These are phyloP conservation scores for Cyberlindnera meyerae DNA, from an alignment of 805 yeast genomes.

Conservation along the genomic window DNA sequence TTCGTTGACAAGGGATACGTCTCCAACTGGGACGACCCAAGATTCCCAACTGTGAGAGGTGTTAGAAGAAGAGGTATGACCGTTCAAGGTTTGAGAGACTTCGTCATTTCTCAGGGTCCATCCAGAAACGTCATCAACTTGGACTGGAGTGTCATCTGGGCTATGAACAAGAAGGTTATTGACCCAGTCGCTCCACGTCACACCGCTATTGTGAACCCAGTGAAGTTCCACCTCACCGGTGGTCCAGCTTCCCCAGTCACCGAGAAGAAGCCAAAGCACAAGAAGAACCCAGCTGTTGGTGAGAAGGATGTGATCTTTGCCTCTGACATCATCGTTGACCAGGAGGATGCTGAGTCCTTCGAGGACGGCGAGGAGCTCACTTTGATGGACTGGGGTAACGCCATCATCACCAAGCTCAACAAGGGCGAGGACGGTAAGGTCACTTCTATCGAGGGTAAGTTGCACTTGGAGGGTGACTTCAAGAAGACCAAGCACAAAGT, in stretches of 20 bases:
- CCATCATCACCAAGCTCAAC: constrained; percentile 64
- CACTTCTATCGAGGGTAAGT: constrained; percentile 63
- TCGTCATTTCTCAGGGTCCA: constrained; percentile 94
- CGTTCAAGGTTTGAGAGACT: constrained; percentile 93
- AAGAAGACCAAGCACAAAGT: constrained; percentile 91
- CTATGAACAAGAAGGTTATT: constrained; percentile 92
- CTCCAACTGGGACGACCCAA: constrained; percentile 93
- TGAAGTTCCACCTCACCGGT: constrained; percentile 58
- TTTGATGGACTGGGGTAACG: constrained; percentile 99
- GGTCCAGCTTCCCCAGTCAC: constrained; percentile 60
- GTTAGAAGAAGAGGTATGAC: constrained; percentile 99
- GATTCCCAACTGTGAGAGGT: constrained; percentile 99
- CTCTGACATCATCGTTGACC: constrained; percentile 69
- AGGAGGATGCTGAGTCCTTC: constrained; percentile 73
- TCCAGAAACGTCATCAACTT: constrained; percentile 93
- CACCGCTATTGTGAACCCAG: constrained; percentile 76
- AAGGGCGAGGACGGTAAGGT: constrained; percentile 53
- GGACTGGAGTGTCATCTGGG: constrained; percentile 98
- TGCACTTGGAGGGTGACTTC: constrained; percentile 95
- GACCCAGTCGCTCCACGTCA: constrained; percentile 97
- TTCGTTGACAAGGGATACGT: constrained; percentile 90
- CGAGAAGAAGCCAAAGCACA: constrained; percentile 87
- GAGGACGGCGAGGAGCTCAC: constrained; percentile 88
- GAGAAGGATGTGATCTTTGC: constrained; percentile 68
- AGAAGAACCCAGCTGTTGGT: constrained; percentile 91